These are phyloP conservation scores for Coemansia sp. DNA, from an alignment of 192 early-diverging fungal genomes.

Conservation along the genomic window DNA sequence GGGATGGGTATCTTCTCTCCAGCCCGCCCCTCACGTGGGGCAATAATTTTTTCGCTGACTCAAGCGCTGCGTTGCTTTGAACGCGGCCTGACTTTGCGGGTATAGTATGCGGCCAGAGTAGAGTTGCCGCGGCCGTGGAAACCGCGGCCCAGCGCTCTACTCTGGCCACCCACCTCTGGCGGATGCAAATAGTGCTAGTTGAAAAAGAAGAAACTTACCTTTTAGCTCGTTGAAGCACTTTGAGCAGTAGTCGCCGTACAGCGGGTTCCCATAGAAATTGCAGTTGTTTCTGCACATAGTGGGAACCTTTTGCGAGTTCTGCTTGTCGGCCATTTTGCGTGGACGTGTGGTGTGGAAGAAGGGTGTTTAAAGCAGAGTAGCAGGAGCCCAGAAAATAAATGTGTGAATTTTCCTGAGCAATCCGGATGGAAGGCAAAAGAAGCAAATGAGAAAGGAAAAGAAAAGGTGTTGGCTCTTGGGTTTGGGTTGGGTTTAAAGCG, in stretches of 20 bases:
- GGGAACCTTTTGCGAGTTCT: slow-evolving; percentile 57
- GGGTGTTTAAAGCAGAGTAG: background rate
- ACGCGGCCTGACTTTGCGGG: background rate
- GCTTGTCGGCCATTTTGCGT: slow-evolving; percentile 66
- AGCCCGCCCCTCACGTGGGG: slow-evolving; percentile 8
- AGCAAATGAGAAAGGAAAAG: background rate
- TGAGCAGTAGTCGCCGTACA: slow-evolving; percentile 74
- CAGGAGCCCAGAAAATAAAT: background rate
- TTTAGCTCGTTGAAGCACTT: slow-evolving; percentile 69
- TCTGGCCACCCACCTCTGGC: background rate
- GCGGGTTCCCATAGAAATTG: slow-evolving; percentile 70
- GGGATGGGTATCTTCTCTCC: background rate
- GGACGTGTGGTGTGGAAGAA: background rate
- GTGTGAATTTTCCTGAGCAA: background rate
- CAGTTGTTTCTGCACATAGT: slow-evolving; percentile 67
- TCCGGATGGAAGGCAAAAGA: background rate
- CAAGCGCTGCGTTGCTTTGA: background rate
- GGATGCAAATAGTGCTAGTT: background rate
- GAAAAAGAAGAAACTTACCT: slow-evolving; percentile 25
- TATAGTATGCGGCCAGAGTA: background rate
- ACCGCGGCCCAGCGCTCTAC: background rate
- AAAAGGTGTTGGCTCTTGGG: background rate
- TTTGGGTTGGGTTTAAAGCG: background rate
- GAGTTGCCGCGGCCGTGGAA: too few species aligned
- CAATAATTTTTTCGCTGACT: too few species aligned